phyloP scores from a whole-genome alignment of 192 early-diverging fungal species.

The Radiomyces spectabilis region DNA sequence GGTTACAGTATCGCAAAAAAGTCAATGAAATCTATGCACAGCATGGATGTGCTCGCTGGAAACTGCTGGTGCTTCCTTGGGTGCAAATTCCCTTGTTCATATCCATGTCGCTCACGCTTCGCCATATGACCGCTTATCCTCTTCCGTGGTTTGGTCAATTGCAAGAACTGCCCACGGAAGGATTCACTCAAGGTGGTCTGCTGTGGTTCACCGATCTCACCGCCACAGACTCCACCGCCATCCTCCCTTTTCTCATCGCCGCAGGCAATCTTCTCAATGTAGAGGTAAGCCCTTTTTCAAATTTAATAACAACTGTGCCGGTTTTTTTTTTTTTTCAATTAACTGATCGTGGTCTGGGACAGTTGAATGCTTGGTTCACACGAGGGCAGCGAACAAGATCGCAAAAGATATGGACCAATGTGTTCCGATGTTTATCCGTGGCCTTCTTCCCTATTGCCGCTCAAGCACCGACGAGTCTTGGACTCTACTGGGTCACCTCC shows the following conservation, averaged over 20 bases:
- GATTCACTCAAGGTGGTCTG: slow-evolving; percentile 49
- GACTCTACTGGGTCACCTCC: slow-evolving; percentile 68
- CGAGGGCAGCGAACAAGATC: slow-evolving; percentile 27
- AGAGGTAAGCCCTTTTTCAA: slow-evolving; percentile 48
- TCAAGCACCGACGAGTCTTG: slow-evolving; percentile 59
- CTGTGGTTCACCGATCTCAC: slow-evolving; percentile 61
- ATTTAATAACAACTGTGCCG: neutral
- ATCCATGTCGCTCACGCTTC: slow-evolving; percentile 55
- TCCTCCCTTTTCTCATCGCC: slow-evolving; percentile 62
- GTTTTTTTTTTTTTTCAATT: neutral
- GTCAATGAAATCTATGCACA: slow-evolving; percentile 47
- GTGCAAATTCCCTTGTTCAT: slow-evolving; percentile 75
- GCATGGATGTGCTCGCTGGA: slow-evolving; percentile 52
- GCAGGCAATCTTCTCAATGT: slow-evolving; percentile 59
- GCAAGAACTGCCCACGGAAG: slow-evolving; percentile 29
- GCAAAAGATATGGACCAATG: slow-evolving; percentile 36
- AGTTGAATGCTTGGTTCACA: slow-evolving; percentile 37
- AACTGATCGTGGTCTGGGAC: too few relatives aligned
- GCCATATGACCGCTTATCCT: slow-evolving; percentile 55
- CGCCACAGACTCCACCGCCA: slow-evolving; percentile 52
- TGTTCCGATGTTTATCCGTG: slow-evolving; percentile 49
- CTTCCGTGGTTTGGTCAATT: slow-evolving; percentile 39
- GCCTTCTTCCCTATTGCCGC: slow-evolving; percentile 60
- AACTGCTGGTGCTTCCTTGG: slow-evolving; percentile 58
- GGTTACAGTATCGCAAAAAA: slow-evolving; percentile 41